Evolutionary conservation across 2,329 filamentous ascomycete genomes (phyloP), one percentile per base, ranked within the genome.

Genomic region (Aspergillus carbonarius): DNA sequence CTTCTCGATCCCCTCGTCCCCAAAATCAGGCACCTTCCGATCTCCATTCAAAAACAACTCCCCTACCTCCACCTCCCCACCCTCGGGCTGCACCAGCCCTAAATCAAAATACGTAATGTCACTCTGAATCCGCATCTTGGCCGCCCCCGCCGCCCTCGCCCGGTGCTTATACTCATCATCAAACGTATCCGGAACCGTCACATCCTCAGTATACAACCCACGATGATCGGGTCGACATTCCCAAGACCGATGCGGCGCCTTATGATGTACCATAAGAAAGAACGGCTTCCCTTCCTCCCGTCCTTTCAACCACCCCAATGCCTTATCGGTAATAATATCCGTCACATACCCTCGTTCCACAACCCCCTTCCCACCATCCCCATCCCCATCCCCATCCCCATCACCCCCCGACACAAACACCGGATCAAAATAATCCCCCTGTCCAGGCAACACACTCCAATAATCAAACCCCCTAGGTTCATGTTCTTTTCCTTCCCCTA

Each of bases 181-280:
- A 61, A 81, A 84, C 0, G 82, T 84, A 47, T 83, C 81, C 0
- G 82, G 82, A 0, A 83, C 63, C 10, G 70, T 71, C 44, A 83
- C 70, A 0, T 75, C 75, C 8, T 83, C 77, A 1, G 68, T 74
- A 66, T 83, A 84, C 2, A 83, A 67, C 46, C 76, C 39, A 57
- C 79, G 79, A 67, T 84, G 79, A 60, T 80, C 80, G 5, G 73
- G 63, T 58, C 83, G 72, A 54, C 72, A 82, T 62, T 84, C 81
- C 82, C 82, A 84, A 13, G 73, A 77, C 3, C 81, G 74, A 61
- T 84, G 82, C 0, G 82, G 82, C 0, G 82, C 82, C 62, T 84
- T 84, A 66, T 84, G 82, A 61, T 84, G 82, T 64, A 81, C 83
- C 82, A 84, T 84, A 44, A 82, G 63, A 63, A 83, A 84, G 68